These are phyloP conservation scores for Meripilus lineatus DNA, from an alignment of 1,284 basidiomycete species.

Conservation along the genomic window DNA sequence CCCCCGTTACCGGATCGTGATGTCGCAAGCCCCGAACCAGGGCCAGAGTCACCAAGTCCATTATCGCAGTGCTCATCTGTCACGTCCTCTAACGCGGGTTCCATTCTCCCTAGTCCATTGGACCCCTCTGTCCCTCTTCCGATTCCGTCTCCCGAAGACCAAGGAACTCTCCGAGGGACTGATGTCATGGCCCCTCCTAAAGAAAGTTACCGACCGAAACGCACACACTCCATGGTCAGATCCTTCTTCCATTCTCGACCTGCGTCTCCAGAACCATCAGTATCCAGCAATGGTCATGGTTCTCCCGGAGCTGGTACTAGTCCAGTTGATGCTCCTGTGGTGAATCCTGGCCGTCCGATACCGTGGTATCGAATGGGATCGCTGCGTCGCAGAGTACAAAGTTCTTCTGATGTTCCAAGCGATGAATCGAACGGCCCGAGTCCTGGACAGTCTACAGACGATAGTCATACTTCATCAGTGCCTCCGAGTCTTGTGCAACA, in stretches of 20 bases:
- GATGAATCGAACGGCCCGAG: conserved; percentile 16
- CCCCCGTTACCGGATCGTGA: conserved; percentile 13
- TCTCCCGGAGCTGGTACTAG: conserved; percentile 14
- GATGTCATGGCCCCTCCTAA: conserved; percentile 23
- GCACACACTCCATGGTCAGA: conserved; percentile 43
- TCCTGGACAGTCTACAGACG: conserved; percentile 8
- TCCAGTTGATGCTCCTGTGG: conserved; percentile 20
- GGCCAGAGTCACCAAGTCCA: conserved; percentile 38
- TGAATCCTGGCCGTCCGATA: conserved; percentile 33
- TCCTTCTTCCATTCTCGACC: conserved; percentile 36
- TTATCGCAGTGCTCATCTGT: conserved; percentile 45
- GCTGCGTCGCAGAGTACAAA: conserved; percentile 43
- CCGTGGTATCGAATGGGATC: conserved; percentile 43
- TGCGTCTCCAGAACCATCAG: conserved; percentile 17
- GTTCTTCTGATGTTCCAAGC: conserved; percentile 38
- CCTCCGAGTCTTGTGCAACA: no score
- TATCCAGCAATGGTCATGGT: conserved; percentile 13
- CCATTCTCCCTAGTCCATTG: conserved; percentile 32
- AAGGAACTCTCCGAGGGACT: conserved; percentile 22
- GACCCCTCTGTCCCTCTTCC: conserved; percentile 22
- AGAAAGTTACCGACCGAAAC: conserved; percentile 32
- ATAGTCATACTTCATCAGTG: conserved; percentile 6
- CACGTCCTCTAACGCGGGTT: conserved; percentile 33
- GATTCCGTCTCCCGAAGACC: conserved; percentile 17
- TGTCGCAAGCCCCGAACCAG: conserved; percentile 17